Conservation (phyloP, 2,329 filamentous ascomycete species). For the Colletotrichum sp. region DNA sequence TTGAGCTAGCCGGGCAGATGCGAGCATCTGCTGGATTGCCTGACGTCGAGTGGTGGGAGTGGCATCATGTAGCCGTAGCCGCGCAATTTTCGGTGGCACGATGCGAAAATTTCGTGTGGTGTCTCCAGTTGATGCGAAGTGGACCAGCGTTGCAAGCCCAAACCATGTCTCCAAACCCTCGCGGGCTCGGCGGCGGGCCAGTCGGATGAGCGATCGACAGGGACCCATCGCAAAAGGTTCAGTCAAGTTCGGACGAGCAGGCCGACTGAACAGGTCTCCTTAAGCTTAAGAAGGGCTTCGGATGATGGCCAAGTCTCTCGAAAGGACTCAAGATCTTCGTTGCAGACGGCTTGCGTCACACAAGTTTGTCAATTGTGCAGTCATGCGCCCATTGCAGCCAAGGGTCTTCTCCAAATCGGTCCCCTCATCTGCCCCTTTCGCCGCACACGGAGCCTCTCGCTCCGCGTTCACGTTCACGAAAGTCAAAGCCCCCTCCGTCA, state of each 20-base stretch:
- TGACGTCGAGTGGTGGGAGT: rapidly evolving
- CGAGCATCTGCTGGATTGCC: not conserved
- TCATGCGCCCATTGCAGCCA: not conserved
- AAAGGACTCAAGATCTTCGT: not conserved
- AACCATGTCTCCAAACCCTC: not conserved
- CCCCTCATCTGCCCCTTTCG: not conserved
- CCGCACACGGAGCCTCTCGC: conserved; percentile 3
- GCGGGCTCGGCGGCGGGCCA: not conserved
- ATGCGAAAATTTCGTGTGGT: not conserved
- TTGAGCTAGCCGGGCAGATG: conserved; percentile 65
- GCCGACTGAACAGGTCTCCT: not conserved
- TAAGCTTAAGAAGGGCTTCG: not conserved
- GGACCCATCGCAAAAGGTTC: not conserved
- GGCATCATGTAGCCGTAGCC: not conserved
- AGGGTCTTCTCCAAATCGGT: not conserved
- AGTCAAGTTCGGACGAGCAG: not conserved
- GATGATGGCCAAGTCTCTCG: not conserved
- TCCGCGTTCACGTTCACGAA: not conserved
- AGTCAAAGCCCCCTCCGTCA: conserved; percentile 2
- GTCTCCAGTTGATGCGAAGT: not conserved
- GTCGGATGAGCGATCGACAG: not conserved
- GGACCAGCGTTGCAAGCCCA: not conserved
- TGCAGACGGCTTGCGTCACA: not conserved
- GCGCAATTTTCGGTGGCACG: not conserved
- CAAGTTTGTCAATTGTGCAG: not conserved